Evolutionary conservation across 345 rosid genomes (phyloP).

Genomic region (Populus davidiana): DNA sequence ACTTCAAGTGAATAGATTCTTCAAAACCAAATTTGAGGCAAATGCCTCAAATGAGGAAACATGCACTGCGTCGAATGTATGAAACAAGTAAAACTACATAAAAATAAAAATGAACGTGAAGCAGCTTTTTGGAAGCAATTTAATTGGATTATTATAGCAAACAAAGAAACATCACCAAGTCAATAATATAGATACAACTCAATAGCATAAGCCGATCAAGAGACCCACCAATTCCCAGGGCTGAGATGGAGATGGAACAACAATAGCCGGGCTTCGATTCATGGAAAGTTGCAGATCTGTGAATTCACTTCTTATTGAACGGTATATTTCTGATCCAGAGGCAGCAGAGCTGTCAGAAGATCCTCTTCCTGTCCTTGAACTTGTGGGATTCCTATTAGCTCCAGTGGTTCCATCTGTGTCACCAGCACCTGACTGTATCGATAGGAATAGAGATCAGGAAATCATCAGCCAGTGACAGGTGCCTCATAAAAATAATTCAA

Average conservation of each 20-base stretch:
- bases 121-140: slow-evolving; percentile 6
- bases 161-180: neutral
- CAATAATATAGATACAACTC: neutral
- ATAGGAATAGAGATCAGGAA: slow-evolving; percentile 2
- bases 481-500: neutral
- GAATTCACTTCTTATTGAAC: slow-evolving; percentile 37
- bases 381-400: slow-evolving; percentile 17
- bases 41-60: neutral
- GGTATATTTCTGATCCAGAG: slow-evolving; percentile 35
- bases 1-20: neutral
- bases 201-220: neutral
- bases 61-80: neutral
- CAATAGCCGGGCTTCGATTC: slow-evolving; percentile 38
- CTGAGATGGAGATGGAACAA: slow-evolving; percentile 39
- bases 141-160: slow-evolving; percentile 1
- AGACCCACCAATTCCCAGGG: slow-evolving; percentile 36
- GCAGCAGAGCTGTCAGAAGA: slow-evolving; percentile 22
- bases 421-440: slow-evolving; percentile 36
- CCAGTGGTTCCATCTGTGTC: slow-evolving; percentile 21
- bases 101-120: neutral
- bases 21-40: neutral
- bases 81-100: slow-evolving; percentile 1
- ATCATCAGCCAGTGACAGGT: neutral
- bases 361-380: slow-evolving; percentile 31
- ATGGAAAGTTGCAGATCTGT: slow-evolving; percentile 33